phyloP scores from a whole-genome alignment of 768 basidiomycete genomes.

The Xanthoconium stramineum region DNA sequence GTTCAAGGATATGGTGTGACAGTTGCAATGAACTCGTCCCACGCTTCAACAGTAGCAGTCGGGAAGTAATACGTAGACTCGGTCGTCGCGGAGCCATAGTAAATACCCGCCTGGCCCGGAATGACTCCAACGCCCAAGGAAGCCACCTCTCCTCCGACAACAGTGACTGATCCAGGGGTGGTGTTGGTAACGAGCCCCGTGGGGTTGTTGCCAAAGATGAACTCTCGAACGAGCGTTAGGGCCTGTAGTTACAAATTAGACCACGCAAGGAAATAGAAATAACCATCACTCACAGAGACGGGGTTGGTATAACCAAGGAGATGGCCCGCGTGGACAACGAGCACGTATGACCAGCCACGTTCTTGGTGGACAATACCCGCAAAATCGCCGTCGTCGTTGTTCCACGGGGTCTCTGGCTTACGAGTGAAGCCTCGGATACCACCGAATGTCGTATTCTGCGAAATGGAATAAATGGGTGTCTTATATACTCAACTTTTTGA shows the following conservation, averaged over 20 bases:
- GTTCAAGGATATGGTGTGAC: too few species aligned
- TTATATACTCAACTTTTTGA: not conserved
- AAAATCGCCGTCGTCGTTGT: constrained; percentile 52
- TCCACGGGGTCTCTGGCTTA: constrained; percentile 67
- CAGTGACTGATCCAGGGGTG: constrained; percentile 17
- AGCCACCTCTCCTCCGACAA: constrained; percentile 51
- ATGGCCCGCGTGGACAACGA: constrained; percentile 39
- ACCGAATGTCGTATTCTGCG: constrained; percentile 74
- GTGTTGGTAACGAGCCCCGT: constrained; percentile 51
- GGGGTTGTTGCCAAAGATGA: constrained; percentile 54
- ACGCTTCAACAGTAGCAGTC: constrained; percentile 51
- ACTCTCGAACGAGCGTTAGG: too few species aligned
- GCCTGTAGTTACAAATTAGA: constrained; percentile 38
- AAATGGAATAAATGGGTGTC: not conserved
- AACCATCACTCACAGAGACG: constrained; percentile 40
- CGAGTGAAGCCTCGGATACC: constrained; percentile 73
- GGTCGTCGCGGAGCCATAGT: constrained; percentile 41
- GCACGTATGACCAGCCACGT: constrained; percentile 50
- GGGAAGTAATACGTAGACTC: constrained; percentile 55
- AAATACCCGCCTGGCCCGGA: constrained; percentile 40
- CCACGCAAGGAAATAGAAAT: not conserved
- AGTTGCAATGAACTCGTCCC: constrained; percentile 50
- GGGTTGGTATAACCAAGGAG: constrained; percentile 38
- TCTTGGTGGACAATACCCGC: too few species aligned
- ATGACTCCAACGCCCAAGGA: constrained; percentile 45